Percentiles rank a stretch among this genome's conserved stretches.
These are phyloP conservation scores for Pleurotus tuoliensis DNA, from an alignment of 768 basidiomycete species.

Conservation along the genomic window DNA sequence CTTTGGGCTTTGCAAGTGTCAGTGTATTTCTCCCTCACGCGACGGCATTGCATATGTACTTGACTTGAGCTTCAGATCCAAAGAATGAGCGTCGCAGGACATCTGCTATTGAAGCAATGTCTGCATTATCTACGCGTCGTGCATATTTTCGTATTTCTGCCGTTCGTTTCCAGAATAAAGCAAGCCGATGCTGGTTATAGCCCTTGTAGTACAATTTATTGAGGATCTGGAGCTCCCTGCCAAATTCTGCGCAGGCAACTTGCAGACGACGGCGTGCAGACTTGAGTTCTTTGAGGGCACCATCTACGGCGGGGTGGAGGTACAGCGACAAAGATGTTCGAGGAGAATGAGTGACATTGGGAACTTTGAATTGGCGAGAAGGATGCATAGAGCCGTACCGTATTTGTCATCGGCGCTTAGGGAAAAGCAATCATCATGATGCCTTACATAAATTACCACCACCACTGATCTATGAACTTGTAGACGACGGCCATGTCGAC, in stretches of 20 bases:
- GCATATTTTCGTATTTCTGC: conserved; percentile 57
- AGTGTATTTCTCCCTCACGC: neutral
- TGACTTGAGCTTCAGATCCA: conserved; percentile 28
- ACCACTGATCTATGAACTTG: neutral
- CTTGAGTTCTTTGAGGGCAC: conserved; percentile 60
- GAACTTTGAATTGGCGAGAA: neutral
- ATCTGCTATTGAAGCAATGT: conserved; percentile 28
- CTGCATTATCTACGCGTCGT: conserved; percentile 28
- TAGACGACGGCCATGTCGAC: conserved; percentile 18
- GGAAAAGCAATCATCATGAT: neutral
- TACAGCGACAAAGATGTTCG: conserved; percentile 24
- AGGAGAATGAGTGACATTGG: conserved; percentile 6
- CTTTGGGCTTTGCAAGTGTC: conserved; percentile 36
- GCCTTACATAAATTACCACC: conserved; percentile 5
- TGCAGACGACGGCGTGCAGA: conserved; percentile 48
- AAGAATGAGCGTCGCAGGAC: conserved; percentile 51
- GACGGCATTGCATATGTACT: conserved; percentile 25
- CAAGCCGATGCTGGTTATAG: conserved; percentile 71
- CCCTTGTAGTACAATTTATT: conserved; percentile 74
- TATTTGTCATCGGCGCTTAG: no score
- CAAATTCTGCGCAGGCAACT: conserved; percentile 33
- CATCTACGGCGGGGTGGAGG: conserved; percentile 42
- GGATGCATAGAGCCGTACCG: neutral
- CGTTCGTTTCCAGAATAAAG: conserved; percentile 69
- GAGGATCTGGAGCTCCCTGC: conserved; percentile 55